Percentiles rank a stretch among this genome's conserved stretches.
These are phyloP conservation scores for Colletotrichum cuscutae DNA, from an alignment of 2,329 filamentous ascomycete genomes.

Conservation along the genomic window DNA sequence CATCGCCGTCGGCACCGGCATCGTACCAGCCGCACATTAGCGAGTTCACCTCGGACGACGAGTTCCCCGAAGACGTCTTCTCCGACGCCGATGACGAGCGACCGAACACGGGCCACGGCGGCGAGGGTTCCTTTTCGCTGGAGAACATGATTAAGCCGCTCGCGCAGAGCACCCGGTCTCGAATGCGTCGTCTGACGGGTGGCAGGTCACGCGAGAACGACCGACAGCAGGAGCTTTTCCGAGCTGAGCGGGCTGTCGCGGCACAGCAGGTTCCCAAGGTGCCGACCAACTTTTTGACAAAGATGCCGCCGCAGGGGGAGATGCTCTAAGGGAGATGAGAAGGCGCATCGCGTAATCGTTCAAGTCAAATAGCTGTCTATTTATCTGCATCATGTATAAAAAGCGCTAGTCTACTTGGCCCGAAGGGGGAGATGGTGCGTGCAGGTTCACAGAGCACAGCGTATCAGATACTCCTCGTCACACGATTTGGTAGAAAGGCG, in stretches of 20 bases:
- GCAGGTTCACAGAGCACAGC: background rate
- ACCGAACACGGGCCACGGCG: slow-evolving; percentile 49
- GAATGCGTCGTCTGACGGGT: slow-evolving; percentile 72
- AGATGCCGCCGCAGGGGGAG: slow-evolving; percentile 48
- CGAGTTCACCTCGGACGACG: slow-evolving; percentile 80
- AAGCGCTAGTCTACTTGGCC: background rate
- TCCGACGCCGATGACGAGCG: slow-evolving; percentile 79
- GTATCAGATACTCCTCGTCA: background rate
- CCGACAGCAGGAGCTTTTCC: slow-evolving; percentile 48
- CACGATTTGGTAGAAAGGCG: slow-evolving; percentile 8
- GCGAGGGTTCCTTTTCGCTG: slow-evolving; percentile 64
- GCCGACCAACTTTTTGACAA: slow-evolving; percentile 45
- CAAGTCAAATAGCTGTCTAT: background rate
- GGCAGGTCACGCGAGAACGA: slow-evolving; percentile 55
- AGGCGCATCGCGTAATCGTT: background rate
- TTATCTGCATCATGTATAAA: background rate
- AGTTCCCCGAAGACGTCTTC: slow-evolving; percentile 77
- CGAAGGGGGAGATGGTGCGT: background rate
- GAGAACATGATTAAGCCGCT: slow-evolving; percentile 72
- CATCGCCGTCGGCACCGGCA: slow-evolving; percentile 75
- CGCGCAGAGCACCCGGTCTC: slow-evolving; percentile 65
- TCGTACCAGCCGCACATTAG: slow-evolving; percentile 65
- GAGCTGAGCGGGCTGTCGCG: slow-evolving; percentile 45
- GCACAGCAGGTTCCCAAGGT: slow-evolving; percentile 55
- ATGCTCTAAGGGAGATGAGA: slow-evolving; percentile 42